Percentiles rank a stretch among this genome's conserved stretches.
These are phyloP conservation scores for Aplosporella prunicola DNA, from an alignment of 2,329 filamentous ascomycete species.

Conservation along the genomic window DNA sequence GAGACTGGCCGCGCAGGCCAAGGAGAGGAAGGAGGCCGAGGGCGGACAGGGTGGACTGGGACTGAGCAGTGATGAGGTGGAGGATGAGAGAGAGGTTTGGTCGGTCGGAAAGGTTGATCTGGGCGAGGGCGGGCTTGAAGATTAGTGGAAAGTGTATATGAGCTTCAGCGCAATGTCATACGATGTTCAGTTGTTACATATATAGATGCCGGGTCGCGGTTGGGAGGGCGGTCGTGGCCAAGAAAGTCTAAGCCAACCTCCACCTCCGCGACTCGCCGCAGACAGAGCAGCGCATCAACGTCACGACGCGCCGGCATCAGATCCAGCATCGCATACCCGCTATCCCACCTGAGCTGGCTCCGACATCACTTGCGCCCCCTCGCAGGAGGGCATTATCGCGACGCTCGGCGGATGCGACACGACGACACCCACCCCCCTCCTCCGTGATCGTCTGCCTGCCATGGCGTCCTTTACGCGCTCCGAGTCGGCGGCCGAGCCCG, in stretches of 20 bases:
- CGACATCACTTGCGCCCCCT: conserved; percentile 3
- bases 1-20: conserved; percentile 73
- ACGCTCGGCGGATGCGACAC: conserved; percentile 5
- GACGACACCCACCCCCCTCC: conserved; percentile 15
- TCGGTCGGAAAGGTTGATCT: conserved; percentile 85
- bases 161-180: too few species aligned
- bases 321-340: neutral
- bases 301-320: conserved; percentile 9
- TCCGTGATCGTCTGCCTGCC: conserved; percentile 15
- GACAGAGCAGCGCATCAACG: too few species aligned
- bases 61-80: conserved; percentile 78
- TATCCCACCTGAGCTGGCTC: conserved; percentile 6
- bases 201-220: too few species aligned
- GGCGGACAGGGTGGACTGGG: conserved; percentile 80
- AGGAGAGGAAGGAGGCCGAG: conserved; percentile 84
- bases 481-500: conserved; percentile 26
- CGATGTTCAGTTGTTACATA: too few species aligned
- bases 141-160: neutral
- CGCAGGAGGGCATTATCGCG: conserved; percentile 8
- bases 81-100: conserved; percentile 95
- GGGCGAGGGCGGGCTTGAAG: conserved; percentile 43
- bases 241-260: too few species aligned
- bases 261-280: too few species aligned
- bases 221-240: too few species aligned
- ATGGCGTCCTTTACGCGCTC: conserved; percentile 32